Percentiles rank a stretch among this genome's conserved stretches.
Conservation (phyloP, 2,329 filamentous ascomycete species). For the Aspergillus neotritici region DNA sequence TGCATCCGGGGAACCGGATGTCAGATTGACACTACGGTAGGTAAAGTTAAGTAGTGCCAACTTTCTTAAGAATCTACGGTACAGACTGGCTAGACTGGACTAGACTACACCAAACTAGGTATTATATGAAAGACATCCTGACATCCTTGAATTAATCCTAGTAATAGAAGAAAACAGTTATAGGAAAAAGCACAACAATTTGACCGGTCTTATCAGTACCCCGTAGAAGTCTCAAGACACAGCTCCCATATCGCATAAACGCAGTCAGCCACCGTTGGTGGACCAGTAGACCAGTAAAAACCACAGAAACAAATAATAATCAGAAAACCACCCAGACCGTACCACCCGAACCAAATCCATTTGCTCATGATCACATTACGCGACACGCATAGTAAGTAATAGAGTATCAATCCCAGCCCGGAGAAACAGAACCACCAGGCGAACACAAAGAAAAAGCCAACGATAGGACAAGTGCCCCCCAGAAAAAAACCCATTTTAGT, state of each 20-base stretch:
- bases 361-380: conserved; percentile 23
- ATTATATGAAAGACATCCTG: too few relatives aligned
- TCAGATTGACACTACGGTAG: too few relatives aligned
- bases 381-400: conserved; percentile 11
- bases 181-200: too few relatives aligned
- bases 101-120: too few relatives aligned
- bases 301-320: conserved; percentile 7
- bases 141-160: too few relatives aligned
- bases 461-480: background rate
- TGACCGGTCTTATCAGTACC: conserved; percentile 1
- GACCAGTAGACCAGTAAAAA: background rate
- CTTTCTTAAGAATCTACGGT: too few relatives aligned
- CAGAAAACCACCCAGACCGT: conserved; percentile 21
- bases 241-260: conserved; percentile 6
- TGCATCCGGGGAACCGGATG: too few relatives aligned
- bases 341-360: conserved; percentile 19
- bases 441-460: conserved; percentile 1
- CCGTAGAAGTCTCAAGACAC: conserved; percentile 6
- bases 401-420: conserved; percentile 7
- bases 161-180: too few relatives aligned
- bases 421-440: background rate
- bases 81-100: too few relatives aligned
- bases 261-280: conserved; percentile 8
- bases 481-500: conserved; percentile 11
- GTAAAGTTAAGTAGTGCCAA: too few relatives aligned